Conservation (phyloP, 164 flowering plant genomes). For the Nymphaea thermarum region DNA sequence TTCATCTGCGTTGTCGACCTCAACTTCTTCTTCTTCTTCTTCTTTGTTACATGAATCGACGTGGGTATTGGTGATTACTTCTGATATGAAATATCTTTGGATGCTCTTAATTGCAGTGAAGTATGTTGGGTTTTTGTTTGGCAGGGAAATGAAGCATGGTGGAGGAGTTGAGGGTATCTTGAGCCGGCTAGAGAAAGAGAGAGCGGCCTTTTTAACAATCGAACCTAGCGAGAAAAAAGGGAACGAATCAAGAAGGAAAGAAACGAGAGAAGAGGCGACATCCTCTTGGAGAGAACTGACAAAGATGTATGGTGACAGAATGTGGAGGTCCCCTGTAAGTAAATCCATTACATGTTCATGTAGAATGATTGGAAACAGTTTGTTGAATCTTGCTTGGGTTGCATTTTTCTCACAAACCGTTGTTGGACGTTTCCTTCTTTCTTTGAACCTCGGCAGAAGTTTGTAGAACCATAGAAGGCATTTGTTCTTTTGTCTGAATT, state of each 20-base stretch:
- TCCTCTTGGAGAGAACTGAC: slow-evolving; percentile 3
- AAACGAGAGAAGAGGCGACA: neutral
- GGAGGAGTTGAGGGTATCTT: slow-evolving; percentile 70
- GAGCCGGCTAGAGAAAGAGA: slow-evolving; percentile 58
- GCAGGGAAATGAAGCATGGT: slow-evolving; percentile 25
- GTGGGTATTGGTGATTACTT: neutral
- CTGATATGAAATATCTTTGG: neutral
- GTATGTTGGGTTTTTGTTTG: slow-evolving; percentile 2
- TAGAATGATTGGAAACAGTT: too few species aligned
- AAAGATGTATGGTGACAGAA: slow-evolving; percentile 8
- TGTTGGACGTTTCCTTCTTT: too few species aligned
- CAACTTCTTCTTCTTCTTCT: neutral
- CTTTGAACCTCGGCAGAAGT: too few species aligned
- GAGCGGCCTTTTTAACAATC: slow-evolving; percentile 32
- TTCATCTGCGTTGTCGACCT: neutral
- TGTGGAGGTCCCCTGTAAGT: neutral
- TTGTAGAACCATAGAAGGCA: too few species aligned
- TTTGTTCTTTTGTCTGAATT: too few species aligned
- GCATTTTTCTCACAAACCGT: too few species aligned
- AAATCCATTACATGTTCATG: neutral
- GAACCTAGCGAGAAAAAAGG: slow-evolving; percentile 18
- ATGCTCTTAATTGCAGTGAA: too few species aligned
- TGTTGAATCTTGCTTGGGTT: too few species aligned
- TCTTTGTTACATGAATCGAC: neutral
- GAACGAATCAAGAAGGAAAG: neutral